Conservation (phyloP, 2,329 filamentous ascomycete species). For the Ascochyta lentis region DNA sequence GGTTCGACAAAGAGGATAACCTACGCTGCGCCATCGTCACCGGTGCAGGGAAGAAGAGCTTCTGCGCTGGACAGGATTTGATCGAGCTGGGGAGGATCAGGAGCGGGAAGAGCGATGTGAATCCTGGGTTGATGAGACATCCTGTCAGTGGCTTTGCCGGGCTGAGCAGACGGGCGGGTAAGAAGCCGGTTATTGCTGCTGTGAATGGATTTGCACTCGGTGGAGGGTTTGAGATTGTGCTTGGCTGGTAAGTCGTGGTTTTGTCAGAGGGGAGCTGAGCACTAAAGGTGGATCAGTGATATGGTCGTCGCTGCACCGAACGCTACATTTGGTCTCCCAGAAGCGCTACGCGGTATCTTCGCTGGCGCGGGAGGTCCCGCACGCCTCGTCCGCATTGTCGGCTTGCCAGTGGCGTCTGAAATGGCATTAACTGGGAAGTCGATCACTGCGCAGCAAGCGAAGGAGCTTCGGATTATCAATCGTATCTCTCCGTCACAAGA, state of each 20-base stretch:
- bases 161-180: slow-evolving; percentile 62
- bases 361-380: slow-evolving; percentile 61
- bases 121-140: slow-evolving; percentile 43
- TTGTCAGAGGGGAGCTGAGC: background rate
- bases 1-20: slow-evolving; percentile 61
- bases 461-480: slow-evolving; percentile 52
- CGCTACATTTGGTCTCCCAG: slow-evolving; percentile 61
- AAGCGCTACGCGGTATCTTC: slow-evolving; percentile 62
- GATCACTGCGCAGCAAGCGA: slow-evolving; percentile 55
- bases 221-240: slow-evolving; percentile 64
- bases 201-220: slow-evolving; percentile 65
- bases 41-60: slow-evolving; percentile 60
- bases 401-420: slow-evolving; percentile 58
- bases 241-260: slow-evolving; percentile 57
- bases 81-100: slow-evolving; percentile 53
- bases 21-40: slow-evolving; percentile 58
- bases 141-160: slow-evolving; percentile 62
- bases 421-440: slow-evolving; percentile 58
- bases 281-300: slow-evolving; percentile 48
- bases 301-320: slow-evolving; percentile 61
- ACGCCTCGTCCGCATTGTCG: slow-evolving; percentile 57
- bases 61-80: slow-evolving; percentile 63
- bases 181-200: slow-evolving; percentile 67
- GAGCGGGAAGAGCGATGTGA: slow-evolving; percentile 31
- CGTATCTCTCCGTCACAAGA: slow-evolving; percentile 47